Evolutionary conservation across 2,329 filamentous ascomycete species (phyloP).

Genomic region (Colletotrichum lindemuthianum): DNA sequence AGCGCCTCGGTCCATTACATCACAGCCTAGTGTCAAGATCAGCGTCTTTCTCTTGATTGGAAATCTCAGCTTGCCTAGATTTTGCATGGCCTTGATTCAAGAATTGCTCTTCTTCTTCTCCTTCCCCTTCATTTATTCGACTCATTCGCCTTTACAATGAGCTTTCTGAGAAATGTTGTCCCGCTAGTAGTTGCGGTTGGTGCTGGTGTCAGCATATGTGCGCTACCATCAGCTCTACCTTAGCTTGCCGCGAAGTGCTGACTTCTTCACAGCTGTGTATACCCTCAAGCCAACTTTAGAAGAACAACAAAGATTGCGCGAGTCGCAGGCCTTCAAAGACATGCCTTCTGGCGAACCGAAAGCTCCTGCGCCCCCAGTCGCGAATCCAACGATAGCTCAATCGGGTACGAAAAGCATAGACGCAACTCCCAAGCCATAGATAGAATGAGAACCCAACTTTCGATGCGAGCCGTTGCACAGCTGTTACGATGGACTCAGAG

Average conservation of each 20-base stretch:
- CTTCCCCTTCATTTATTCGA: not conserved
- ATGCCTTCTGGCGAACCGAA: not conserved
- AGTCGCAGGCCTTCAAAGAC: not conserved
- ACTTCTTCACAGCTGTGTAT: conserved; percentile 20
- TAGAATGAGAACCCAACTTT: not conserved
- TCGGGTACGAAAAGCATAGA: not conserved
- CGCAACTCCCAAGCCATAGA: not conserved
- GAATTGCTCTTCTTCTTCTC: not conserved
- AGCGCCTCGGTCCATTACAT: not conserved
- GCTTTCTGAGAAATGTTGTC: conserved; percentile 19
- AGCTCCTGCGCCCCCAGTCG: not conserved
- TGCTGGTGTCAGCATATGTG: conserved; percentile 28
- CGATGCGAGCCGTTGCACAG: not conserved
- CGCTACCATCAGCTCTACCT: not conserved
- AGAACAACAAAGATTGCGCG: conserved; percentile 25
- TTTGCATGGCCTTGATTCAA: no score
- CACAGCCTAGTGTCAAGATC: no score
- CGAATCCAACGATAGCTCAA: conserved; percentile 6
- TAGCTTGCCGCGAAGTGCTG: not conserved
- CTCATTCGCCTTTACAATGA: conserved; percentile 6
- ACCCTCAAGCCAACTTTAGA: conserved; percentile 26
- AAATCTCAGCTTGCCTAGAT: no score
- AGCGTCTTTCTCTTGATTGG: no score
- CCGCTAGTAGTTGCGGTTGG: conserved; percentile 23
- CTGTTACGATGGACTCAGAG: no score